Conservation (phyloP, 306 rosid genomes). For the Malus orientalis region DNA sequence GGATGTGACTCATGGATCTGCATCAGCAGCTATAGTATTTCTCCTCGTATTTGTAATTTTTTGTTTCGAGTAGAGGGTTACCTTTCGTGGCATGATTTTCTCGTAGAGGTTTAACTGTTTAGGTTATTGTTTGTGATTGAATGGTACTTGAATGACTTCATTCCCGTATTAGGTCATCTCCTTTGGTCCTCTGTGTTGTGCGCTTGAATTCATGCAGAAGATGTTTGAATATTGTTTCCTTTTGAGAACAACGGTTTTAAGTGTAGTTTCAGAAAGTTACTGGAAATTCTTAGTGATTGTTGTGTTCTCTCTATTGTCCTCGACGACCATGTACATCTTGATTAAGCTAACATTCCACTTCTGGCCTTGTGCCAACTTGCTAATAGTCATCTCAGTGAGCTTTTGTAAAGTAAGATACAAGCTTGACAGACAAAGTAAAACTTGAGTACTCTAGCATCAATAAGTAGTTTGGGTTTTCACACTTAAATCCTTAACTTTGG, state of each 20-base stretch:
- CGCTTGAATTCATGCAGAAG: background rate
- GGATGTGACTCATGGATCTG: background rate
- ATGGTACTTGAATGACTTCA: background rate
- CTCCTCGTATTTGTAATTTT: background rate
- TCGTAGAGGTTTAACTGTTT: background rate
- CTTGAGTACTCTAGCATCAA: background rate
- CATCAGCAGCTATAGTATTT: background rate
- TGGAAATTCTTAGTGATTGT: background rate
- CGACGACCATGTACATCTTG: background rate
- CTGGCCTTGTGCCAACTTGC: background rate
- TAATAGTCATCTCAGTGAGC: background rate
- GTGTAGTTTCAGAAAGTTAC: background rate
- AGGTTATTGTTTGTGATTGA: background rate
- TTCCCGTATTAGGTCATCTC: background rate
- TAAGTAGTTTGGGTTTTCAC: background rate
- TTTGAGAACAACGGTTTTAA: background rate
- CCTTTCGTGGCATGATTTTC: background rate
- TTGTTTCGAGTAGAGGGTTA: background rate
- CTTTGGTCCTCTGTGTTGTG: background rate
- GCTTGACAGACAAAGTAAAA: background rate
- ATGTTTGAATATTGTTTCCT: background rate
- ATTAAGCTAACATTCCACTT: background rate
- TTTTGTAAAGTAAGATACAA: background rate
- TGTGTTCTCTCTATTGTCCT: background rate
- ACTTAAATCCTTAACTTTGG: background rate